Conservation (phyloP, 2,329 filamentous ascomycete genomes). For the Teratosphaeria epicoccoides region DNA sequence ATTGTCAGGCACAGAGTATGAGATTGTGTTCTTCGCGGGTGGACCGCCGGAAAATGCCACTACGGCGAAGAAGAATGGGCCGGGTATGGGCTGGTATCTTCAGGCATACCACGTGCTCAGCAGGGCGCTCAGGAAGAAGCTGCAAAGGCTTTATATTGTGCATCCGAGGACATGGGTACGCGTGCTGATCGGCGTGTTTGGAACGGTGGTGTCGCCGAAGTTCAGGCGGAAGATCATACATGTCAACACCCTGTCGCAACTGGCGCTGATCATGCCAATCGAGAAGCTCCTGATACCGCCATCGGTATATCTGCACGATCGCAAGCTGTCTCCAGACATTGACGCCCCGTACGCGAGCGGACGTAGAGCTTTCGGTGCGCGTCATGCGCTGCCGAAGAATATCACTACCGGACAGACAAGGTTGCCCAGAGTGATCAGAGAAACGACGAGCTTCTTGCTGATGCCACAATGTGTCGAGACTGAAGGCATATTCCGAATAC, state of each 20-base stretch:
- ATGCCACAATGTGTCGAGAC: slow-evolving; percentile 37
- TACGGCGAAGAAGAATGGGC: slow-evolving; percentile 35
- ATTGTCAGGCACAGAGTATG: slow-evolving; percentile 43
- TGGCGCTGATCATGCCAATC: slow-evolving; percentile 42
- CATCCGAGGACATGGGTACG: slow-evolving; percentile 48
- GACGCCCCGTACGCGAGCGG: slow-evolving; percentile 37
- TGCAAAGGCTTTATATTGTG: slow-evolving; percentile 47
- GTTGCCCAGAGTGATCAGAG: slow-evolving; percentile 42
- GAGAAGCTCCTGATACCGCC: slow-evolving; percentile 45
- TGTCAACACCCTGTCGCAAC: slow-evolving; percentile 39
- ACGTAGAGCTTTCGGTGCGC: slow-evolving; percentile 37
- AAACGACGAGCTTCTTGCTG: slow-evolving; percentile 43
- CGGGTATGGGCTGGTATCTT: slow-evolving; percentile 47
- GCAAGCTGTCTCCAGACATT: slow-evolving; percentile 39
- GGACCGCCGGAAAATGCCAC: slow-evolving; percentile 37
- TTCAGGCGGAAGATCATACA: slow-evolving; percentile 49
- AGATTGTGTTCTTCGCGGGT: slow-evolving; percentile 49
- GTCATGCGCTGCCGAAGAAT: slow-evolving; percentile 38
- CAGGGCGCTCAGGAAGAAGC: slow-evolving; percentile 44
- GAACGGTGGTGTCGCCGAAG: slow-evolving; percentile 47
- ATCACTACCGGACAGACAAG: slow-evolving; percentile 33
- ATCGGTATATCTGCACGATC: slow-evolving; percentile 44
- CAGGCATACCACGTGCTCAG: slow-evolving; percentile 47
- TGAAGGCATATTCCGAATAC: slow-evolving; percentile 45
- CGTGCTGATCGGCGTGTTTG: slow-evolving; percentile 46